phyloP scores from a whole-genome alignment of 805 yeast genomes.

The Debaryomyces hansenii region DNA sequence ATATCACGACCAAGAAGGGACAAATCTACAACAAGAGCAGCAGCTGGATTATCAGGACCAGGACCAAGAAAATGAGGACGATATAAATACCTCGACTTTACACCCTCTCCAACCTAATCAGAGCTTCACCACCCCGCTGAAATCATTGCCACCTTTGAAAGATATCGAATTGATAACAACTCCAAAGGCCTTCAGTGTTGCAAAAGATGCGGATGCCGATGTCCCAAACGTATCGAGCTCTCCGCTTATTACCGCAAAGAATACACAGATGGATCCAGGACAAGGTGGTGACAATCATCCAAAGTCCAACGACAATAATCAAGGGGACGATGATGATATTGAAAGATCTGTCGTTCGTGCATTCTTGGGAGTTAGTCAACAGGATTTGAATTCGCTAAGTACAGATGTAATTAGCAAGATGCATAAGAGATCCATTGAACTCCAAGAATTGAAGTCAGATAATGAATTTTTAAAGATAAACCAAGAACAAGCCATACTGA shows the following conservation, averaged over 20 bases:
- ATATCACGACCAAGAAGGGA: not conserved
- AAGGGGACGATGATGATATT: constrained; percentile 6
- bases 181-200: constrained; percentile 42
- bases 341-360: not conserved
- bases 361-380: not conserved
- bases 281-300: constrained; percentile 3
- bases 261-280: constrained; percentile 1
- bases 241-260: constrained; percentile 14
- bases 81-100: not conserved
- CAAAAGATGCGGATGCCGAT: constrained; percentile 29
- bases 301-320: too few relatives aligned
- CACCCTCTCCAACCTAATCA: not conserved
- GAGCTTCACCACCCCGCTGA: constrained; percentile 40
- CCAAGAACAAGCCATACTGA: constrained; percentile 30
- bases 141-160: constrained; percentile 41
- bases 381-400: not conserved
- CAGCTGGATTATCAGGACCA: not conserved
- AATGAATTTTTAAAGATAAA: constrained; percentile 33
- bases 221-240: constrained; percentile 15
- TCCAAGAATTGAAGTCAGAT: constrained; percentile 29
- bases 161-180: constrained; percentile 42
- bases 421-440: constrained; percentile 24
- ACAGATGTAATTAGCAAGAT: constrained; percentile 17
- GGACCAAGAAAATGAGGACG: constrained; percentile 3
- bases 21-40: not conserved